phyloP scores from a whole-genome alignment of 1,284 basidiomycete species.

The Pseudozyma pruni region DNA sequence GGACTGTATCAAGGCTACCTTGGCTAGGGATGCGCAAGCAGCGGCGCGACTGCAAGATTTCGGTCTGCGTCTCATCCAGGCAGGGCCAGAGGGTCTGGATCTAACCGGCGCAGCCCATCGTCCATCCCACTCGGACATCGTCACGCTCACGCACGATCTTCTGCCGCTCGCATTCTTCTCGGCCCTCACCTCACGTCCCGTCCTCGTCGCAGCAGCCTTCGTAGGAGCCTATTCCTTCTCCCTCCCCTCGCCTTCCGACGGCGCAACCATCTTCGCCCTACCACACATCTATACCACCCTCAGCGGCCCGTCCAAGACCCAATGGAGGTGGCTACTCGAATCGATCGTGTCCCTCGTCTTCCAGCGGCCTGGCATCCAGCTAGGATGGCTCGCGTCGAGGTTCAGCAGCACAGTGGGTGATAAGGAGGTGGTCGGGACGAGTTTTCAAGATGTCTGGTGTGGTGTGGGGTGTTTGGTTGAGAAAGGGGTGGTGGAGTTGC shows the following conservation, averaged over 20 bases:
- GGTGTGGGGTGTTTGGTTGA: neutral
- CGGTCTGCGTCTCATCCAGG: neutral
- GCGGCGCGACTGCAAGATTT: conserved; percentile 7
- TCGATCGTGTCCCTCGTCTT: conserved; percentile 1
- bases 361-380: conserved; percentile 17
- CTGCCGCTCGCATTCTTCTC: conserved; percentile 29
- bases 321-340: conserved; percentile 21
- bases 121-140: neutral
- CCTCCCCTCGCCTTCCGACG: neutral
- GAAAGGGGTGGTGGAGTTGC: neutral
- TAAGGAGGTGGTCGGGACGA: conserved; percentile 2
- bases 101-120: neutral
- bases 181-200: neutral
- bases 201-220: conserved; percentile 11
- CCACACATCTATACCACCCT: conserved; percentile 40
- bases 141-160: conserved; percentile 1
- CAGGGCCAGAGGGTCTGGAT: neutral
- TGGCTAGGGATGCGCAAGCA: neutral
- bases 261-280: neutral
- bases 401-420: conserved; percentile 1
- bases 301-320: neutral
- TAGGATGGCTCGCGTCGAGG: conserved; percentile 6
- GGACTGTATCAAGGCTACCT: neutral
- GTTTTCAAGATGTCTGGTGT: conserved; percentile 18
- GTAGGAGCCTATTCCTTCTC: conserved; percentile 5